Conservation (phyloP, 73 alveolate genomes). For the Urostyla sp. region DNA sequence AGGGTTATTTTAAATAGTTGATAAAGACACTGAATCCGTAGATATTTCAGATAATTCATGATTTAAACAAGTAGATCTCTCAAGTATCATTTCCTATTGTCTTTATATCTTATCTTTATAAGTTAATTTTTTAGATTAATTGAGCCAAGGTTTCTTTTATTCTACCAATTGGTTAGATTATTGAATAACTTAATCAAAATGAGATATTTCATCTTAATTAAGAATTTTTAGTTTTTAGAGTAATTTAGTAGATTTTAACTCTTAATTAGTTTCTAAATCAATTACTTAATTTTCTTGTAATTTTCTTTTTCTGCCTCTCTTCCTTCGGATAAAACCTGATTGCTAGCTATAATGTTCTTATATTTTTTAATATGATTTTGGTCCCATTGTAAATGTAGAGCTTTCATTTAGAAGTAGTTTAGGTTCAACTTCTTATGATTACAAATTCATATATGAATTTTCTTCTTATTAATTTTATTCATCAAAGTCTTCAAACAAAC, state of each 20-base stretch:
- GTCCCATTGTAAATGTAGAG: not conserved
- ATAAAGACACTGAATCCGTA: not conserved
- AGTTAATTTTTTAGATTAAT: not conserved
- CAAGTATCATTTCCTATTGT: not conserved
- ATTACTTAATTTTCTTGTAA: not conserved
- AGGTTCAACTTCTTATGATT: not conserved
- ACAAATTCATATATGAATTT: not conserved
- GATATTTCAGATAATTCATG: not conserved
- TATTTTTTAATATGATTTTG: too few relatives aligned
- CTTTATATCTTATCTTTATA: not conserved
- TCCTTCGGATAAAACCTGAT: not conserved
- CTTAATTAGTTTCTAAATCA: too few relatives aligned
- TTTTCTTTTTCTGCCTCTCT: not conserved
- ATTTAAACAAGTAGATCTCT: slow-evolving; percentile 11
- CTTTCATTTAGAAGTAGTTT: not conserved
- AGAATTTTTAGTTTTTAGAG: too few relatives aligned
- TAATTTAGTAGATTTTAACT: too few relatives aligned
- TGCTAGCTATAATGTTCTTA: too few relatives aligned
- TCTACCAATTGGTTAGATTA: not conserved
- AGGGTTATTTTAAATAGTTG: not conserved
- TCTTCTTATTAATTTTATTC: not conserved
- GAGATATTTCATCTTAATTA: slow-evolving; percentile 26
- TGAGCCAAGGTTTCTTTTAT: not conserved
- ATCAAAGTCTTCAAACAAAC: not conserved
- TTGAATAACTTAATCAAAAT: not conserved